Percentiles rank a stretch among this genome's conserved stretches.
Conservation (phyloP, 2,329 filamentous ascomycete species). For the Escovopsis sp. region DNA sequence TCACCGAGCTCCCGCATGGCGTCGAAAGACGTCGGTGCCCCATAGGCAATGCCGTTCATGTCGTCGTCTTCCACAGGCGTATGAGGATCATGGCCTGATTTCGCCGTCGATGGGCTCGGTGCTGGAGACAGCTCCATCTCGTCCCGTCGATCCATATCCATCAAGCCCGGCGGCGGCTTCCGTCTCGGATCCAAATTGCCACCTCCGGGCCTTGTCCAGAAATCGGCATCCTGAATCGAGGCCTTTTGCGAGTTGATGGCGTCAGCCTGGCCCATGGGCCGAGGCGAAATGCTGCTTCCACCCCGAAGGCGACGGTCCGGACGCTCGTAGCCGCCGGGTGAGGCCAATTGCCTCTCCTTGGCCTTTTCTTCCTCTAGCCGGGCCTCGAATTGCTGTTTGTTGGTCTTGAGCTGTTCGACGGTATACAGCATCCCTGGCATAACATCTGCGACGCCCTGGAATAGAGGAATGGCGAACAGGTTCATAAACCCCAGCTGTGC, state of each 20-base stretch:
- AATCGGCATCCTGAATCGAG: constrained; percentile 7
- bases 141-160: constrained; percentile 10
- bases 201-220: constrained; percentile 9
- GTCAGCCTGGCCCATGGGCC: constrained; percentile 25
- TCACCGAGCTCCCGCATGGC: constrained; percentile 31
- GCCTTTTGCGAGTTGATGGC: constrained; percentile 8
- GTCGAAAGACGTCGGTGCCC: constrained; percentile 28
- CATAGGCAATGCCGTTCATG: constrained; percentile 30
- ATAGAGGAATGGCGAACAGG: constrained; percentile 83
- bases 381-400: constrained; percentile 58
- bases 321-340: constrained; percentile 17
- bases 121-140: constrained; percentile 12
- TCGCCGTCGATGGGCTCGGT: constrained; percentile 3
- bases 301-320: constrained; percentile 19
- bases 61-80: constrained; percentile 22
- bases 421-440: constrained; percentile 75
- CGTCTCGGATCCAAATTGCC: constrained; percentile 9
- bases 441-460: constrained; percentile 73
- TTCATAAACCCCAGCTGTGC: constrained; percentile 95
- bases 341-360: constrained; percentile 17
- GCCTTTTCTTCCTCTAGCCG: constrained; percentile 50
- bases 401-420: constrained; percentile 64
- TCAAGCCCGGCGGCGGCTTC: constrained; percentile 10
- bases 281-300: constrained; percentile 29
- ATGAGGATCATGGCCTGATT: constrained; percentile 5